Evolutionary conservation across 352 stramenopile species (phyloP), one percentile per base, ranked within the genome.

Genomic region (Lagenidium giganteum): DNA sequence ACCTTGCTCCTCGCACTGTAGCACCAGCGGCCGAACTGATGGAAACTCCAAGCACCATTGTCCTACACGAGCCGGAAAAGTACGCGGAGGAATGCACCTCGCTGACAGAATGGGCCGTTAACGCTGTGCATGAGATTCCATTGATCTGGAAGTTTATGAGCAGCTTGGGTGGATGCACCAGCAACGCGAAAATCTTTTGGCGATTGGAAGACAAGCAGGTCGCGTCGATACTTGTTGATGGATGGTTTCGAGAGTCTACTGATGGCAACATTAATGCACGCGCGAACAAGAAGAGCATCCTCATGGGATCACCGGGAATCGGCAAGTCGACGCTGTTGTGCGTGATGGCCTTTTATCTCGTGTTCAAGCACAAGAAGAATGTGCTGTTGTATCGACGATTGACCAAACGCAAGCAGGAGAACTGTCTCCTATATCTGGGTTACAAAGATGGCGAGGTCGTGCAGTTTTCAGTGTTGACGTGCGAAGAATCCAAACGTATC

Each of bases 281-380:
- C 11, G 42, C 42, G 16, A 42, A 54, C 27, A 63, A 54, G 32
- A 54, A 50, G 33, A 32, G 29, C 11, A 50, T 58, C 33, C 27
- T 53, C 27, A 23, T 54, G n/a, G 42, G 48, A 20, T 57, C 48
- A 1, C 40, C 31, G n/a, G 41, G 48, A 14, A 27, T 50, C 16
- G 48, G 39, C 39, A 57, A 57, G 40, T 59, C 32, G 33, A 57
- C 33, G 48, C 42, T 48, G 40, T 33, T 57, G 39, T 50, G 48
- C 25, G n/a, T 57, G 40, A 5, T 57, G 25, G 41, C 39, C 8
- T 54, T 59, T 25, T 43, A 55, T 42, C 9, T 43, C 35, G 47
- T 45, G 26, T 48, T 57, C 42, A 47, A 51, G 37, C 47, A 58
- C 26, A 59, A 50, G 54, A 63, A 50, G 38, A 54, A 63, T 26